Evolutionary conservation across 1,284 basidiomycete species (phyloP), one percentile per base, ranked within the genome.

Genomic region (Austroboletus olivaceoglutinosus): DNA sequence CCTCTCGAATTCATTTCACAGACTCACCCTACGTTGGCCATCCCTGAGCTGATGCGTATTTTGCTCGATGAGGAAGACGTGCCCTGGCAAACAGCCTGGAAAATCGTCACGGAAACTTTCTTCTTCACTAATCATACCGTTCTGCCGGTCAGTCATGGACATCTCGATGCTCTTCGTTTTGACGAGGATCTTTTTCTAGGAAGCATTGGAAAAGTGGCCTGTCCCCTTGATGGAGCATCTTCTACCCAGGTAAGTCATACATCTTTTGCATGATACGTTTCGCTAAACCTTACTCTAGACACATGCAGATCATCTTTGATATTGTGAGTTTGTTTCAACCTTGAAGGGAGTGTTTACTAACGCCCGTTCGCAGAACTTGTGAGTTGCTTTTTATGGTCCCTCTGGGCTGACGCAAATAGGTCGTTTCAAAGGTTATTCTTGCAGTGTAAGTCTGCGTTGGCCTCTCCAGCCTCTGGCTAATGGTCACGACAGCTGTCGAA

Each of bases 101-200:
- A 78, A 25, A 91, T 97, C 59, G 84, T 86, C 38, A 91, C 83
- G 45, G 86, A 88, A 68, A 91, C 89, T 7, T 94, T 96, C 74
- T 92, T 91, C 69, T 97, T 93, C 75, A 96, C 93, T 18, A 96
- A 95, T 67, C 92, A 94, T 70, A 93, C 90, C 4, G 89, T 92
- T 31, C 73, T 89, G 15, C 86, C 86, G 31, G 86, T 83, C 30
- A 39, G 82, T 73, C 12, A 30, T 36, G 13, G 21, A 3, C 27
- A 18, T 18, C 3, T 42, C 16, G n/a, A 18, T 16, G 16, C 12
- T 40, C 11, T 2, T 21, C 8, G 7, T 8, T 27, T 40, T 55
- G 36, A 54, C 25, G 16, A 46, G 4, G 16, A 36, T 2, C 36
- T 36, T 48, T 19, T 44, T 49, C 19, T 50, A 86, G 84, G 85